A percentile compares a stretch with the other conserved stretches of the same genome.
Conservation (phyloP, 2,329 filamentous ascomycete species). For the Cladosporium sp. region DNA sequence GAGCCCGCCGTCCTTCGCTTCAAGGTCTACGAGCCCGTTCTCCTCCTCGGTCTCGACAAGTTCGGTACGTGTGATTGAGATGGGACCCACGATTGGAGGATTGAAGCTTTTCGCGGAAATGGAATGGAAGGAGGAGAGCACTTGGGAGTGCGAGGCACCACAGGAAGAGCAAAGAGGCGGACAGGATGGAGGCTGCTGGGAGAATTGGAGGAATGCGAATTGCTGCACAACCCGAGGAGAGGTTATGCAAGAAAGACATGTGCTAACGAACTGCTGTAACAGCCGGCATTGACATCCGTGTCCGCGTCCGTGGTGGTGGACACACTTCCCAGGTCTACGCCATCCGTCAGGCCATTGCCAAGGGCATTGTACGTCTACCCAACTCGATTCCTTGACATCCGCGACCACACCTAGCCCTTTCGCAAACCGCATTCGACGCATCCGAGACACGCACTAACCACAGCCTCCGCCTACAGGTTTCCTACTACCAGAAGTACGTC, state of each 20-base stretch:
- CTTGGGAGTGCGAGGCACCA: neutral
- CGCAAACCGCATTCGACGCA: neutral
- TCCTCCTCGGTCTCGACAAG: slow-evolving; percentile 96
- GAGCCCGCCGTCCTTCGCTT: slow-evolving; percentile 97
- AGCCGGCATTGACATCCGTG: slow-evolving; percentile 91
- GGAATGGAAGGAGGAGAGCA: neutral
- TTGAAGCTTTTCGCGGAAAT: neutral
- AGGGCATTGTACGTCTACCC: slow-evolving; percentile 67
- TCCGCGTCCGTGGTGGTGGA: slow-evolving; percentile 94
- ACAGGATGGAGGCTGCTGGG: neutral
- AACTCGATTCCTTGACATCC: neutral
- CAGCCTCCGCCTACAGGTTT: slow-evolving; percentile 50
- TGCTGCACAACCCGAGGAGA: neutral
- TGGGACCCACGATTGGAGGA: neutral
- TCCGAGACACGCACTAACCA: slow-evolving; percentile 20
- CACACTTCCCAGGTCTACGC: slow-evolving; percentile 98
- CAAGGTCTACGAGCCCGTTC: slow-evolving; percentile 99
- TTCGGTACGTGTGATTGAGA: slow-evolving; percentile 58
- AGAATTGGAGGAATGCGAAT: neutral
- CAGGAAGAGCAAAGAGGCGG: neutral
- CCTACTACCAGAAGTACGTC: slow-evolving; percentile 99
- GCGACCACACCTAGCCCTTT: neutral
- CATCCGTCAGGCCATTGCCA: slow-evolving; percentile 98
- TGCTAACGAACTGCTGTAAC: slow-evolving; percentile 28
- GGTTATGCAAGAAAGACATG: slow-evolving; percentile 16